Evolutionary conservation across 768 basidiomycete species (phyloP), one percentile per base, ranked within the genome.

Genomic region (Phylloporus rhodoxanthus): DNA sequence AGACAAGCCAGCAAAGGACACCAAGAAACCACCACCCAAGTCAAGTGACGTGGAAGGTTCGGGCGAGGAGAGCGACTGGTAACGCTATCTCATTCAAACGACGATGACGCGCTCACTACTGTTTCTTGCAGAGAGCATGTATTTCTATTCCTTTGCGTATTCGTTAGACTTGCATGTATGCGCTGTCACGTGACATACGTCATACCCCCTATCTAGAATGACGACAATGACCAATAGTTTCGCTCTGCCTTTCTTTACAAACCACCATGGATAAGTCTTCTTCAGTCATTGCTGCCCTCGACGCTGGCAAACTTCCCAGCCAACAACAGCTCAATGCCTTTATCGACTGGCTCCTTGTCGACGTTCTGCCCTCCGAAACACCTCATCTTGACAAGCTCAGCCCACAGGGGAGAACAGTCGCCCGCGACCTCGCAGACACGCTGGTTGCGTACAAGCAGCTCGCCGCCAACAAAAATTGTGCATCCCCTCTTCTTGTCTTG

Each of bases 221-320:
- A 59, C 52, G 52, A 52, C 45, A 19, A 47, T 41, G 57, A 50
- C 34, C 17, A 53, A 25, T 13, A 29, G 28, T 11, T 29, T 29
- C 11, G 28, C 28, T 29, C 2, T 13, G 20, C 20, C 6, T 4
- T 23, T 15, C 23, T 8, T 10, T n/a, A 29, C 32, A 39, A 3
- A 8, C 13, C 8, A 44, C n/a, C 50, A 87, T 87, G 84, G 82
- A 88, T 50, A 79, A 77, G 68, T 52, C 75, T 42, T 72, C 82
- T 15, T 80, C 81, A 32, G 58, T 86, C 21, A 61, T 83, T 49
- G 86, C 82, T 41, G 86, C 86, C 8, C 66, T 87, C 57, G 75
- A 80, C 53, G 84, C 84, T 15, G 84, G 84, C 19, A 88, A 88
- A 60, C 69, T 86, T 4, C 86, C 86, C 15, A 73, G 73, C 2